phyloP scores from a whole-genome alignment of 1,284 basidiomycete species.

The Spongispora temasekensis region DNA sequence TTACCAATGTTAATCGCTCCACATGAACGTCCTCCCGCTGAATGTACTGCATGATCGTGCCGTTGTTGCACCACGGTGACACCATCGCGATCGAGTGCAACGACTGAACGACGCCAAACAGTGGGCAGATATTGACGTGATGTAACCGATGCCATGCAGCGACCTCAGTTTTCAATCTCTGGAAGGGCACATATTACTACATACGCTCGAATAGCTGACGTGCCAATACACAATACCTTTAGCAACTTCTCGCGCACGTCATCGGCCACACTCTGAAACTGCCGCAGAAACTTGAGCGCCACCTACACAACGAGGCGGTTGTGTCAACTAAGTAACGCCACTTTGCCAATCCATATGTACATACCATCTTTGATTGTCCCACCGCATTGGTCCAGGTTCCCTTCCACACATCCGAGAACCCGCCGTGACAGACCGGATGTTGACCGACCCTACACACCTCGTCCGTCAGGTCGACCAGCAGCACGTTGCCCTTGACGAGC shows the following conservation, averaged over 20 bases:
- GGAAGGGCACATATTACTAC: no score
- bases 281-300: constrained; percentile 57
- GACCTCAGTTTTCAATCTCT: constrained; percentile 56
- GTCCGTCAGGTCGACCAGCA: constrained; percentile 55
- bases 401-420: constrained; percentile 63
- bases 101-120: constrained; percentile 53
- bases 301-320: constrained; percentile 39
- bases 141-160: constrained; percentile 54
- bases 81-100: constrained; percentile 56
- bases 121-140: constrained; percentile 51
- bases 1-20: constrained; percentile 48
- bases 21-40: constrained; percentile 38
- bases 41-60: constrained; percentile 51
- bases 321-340: not conserved
- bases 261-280: constrained; percentile 45
- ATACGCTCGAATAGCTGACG: not conserved
- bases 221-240: constrained; percentile 36
- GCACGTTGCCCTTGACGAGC: constrained; percentile 48
- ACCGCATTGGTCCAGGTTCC: constrained; percentile 51
- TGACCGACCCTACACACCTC: constrained; percentile 43
- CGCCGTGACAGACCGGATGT: constrained; percentile 48
- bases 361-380: constrained; percentile 40
- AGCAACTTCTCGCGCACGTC: constrained; percentile 52
- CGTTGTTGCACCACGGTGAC: constrained; percentile 60
- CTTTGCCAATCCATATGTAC: not conserved